These are phyloP conservation scores for Pichia sp. DNA, from an alignment of 1,139 yeast genomes.

Conservation along the genomic window DNA sequence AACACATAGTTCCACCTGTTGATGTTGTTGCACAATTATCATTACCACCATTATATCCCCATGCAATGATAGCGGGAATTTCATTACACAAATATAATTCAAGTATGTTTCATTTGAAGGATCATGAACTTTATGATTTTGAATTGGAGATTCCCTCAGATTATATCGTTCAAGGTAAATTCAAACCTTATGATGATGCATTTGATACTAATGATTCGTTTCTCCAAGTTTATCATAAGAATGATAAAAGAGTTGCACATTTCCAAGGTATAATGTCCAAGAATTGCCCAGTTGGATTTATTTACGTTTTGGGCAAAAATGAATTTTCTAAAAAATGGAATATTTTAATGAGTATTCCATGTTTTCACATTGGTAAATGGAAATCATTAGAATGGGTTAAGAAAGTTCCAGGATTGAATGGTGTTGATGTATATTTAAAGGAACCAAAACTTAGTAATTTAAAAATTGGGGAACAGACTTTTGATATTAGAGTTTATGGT, in stretches of 20 bases:
- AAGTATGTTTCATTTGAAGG: conserved; percentile 65
- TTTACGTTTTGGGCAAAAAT: conserved; percentile 66
- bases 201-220: conserved; percentile 43
- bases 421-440: conserved; percentile 62
- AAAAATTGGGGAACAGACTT: conserved; percentile 25
- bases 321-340: conserved; percentile 61
- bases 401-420: conserved; percentile 54
- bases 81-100: conserved; percentile 66
- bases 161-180: conserved; percentile 53
- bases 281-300: conserved; percentile 58
- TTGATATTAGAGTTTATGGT: conserved; percentile 9
- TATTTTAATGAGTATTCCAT: conserved; percentile 68
- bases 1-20: conserved; percentile 80
- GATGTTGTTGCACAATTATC: conserved; percentile 74
- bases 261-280: conserved; percentile 79
- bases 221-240: conserved; percentile 71
- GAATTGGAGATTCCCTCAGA: conserved; percentile 66
- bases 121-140: conserved; percentile 73
- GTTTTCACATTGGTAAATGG: conserved; percentile 65
- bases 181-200: conserved; percentile 43
- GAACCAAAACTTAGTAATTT: conserved; percentile 77
- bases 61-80: conserved; percentile 57
- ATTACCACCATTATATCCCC: conserved; percentile 80
- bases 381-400: conserved; percentile 56
- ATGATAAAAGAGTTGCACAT: conserved; percentile 59